Base-by-base conservation (phyloP, 1,284 basidiomycete genomes). In the Pseudozyma sp. region DNA sequence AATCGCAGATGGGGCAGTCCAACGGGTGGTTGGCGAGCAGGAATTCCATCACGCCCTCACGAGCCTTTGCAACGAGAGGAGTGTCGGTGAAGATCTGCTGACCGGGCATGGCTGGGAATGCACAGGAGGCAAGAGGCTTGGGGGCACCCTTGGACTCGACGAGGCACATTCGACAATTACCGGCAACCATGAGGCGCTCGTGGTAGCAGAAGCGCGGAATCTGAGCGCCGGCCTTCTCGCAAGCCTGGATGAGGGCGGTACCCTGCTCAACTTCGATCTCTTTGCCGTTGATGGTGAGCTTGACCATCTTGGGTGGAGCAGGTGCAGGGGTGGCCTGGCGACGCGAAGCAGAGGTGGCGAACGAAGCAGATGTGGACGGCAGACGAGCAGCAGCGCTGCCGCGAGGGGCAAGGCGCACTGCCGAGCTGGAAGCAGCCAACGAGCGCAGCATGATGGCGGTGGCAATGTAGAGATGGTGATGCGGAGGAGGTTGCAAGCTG, bases 101-200 rank as follows among this genome's bases (percentile, higher is more conserved):
- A 56, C 95, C 95, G 54, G 94, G 93, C 94, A 97, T 95, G 45
- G 95, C 96, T 49, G 96, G 97, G 92, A 97, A 95, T 11, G 96
- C 96, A 85, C 96, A 87, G 19, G 86, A 86, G 1, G 86, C 85
- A 46, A 72, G 85, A 90, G 94, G 94, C 87, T 97, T 97, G 58
- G 94, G 94, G 66, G 94, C 94, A 73, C 93, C 89, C 86, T 96
- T 83, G 64, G 97, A 94, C 86, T 99, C 96, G 58, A 99, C 96
- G 47, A 99, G 87, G 86, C 96, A 99, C 96, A 84, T 84, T 39
- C 82, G 80, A 66, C 82, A 84, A 76, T 84, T 84, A 42, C 82
- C 82, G 24, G 81, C 79, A 11, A 82, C 77, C 62, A 80, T 75
- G 57, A 82, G 78, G 37, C 91, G 89, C 85, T 96, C 94, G 88